A percentile compares a stretch with the other conserved stretches of the same genome.
phyloP scores from a whole-genome alignment of 2,329 filamentous ascomycete species.

The Exophiala sp. region DNA sequence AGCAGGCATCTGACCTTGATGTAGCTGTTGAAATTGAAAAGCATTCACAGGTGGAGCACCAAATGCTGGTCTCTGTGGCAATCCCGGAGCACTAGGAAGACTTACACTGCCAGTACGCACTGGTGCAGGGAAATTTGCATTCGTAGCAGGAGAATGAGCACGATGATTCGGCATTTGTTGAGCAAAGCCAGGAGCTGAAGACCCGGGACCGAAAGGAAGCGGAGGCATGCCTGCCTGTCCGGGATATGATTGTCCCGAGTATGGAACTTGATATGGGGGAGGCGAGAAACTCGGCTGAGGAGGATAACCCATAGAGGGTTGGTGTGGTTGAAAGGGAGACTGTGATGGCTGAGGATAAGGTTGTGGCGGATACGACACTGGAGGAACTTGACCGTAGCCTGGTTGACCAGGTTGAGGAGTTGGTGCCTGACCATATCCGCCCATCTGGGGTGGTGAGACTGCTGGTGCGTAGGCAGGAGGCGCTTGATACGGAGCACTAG shows the following conservation, averaged over 20 bases:
- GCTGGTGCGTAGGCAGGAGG: conserved; percentile 10
- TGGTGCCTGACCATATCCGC: conserved; percentile 27
- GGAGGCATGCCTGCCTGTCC: conserved; percentile 32
- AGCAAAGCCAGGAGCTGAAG: conserved; percentile 40
- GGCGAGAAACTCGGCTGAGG: conserved; percentile 34
- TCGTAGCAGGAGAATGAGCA: conserved; percentile 29
- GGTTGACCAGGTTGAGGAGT: conserved; percentile 26
- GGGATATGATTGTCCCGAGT: conserved; percentile 36
- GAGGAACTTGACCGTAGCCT: conserved; percentile 17
- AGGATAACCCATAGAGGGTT: conserved; percentile 20
- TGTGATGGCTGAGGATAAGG: conserved; percentile 24
- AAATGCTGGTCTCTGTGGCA: conserved; percentile 60
- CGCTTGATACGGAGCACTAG: conserved; percentile 17
- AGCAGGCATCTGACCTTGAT: conserved; percentile 47
- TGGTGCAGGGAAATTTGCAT: conserved; percentile 30
- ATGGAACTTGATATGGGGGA: conserved; percentile 31
- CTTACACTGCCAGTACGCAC: conserved; percentile 51
- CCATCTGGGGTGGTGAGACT: conserved; percentile 12
- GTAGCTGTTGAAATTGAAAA: conserved; percentile 56
- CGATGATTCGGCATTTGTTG: conserved; percentile 43
- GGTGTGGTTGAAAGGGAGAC: conserved; percentile 22
- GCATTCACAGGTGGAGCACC: conserved; percentile 52
- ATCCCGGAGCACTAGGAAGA: conserved; percentile 53
- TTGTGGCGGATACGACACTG: conserved; percentile 19
- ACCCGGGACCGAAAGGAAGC: conserved; percentile 39